Evolutionary conservation across 2,329 filamentous ascomycete species (phyloP), one percentile per base, ranked within the genome.

Genomic region (Cryphonectria nitschkei): DNA sequence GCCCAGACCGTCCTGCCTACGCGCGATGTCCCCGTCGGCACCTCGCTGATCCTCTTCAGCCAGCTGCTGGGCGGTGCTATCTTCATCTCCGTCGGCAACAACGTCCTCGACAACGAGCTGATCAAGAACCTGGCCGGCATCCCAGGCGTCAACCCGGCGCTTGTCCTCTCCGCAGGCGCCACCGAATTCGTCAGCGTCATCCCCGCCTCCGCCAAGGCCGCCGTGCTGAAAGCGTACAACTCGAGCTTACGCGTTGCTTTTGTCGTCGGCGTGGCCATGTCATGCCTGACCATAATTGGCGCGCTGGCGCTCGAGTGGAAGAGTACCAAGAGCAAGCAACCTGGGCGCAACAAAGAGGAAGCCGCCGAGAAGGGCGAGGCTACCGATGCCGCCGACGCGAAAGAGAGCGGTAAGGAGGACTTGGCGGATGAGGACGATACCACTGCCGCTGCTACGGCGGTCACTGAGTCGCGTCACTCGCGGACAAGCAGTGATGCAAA

Each of bases 261-360:
- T 76, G 86, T 88, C 72, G 87, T 92, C 11, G 85, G 84, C 1
- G 81, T 90, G 9, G 85, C 86, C 1, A 80, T 90, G 76, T 82
- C 84, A 0, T 82, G 82, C 9, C 69, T 90, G 11, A 85, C 84
- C 5, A 82, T 91, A 19, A 52, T 90, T 9, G 90, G 88, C 0
- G 83, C 85, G 0, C 75, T 84, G 0, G 80, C 82, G 8, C 85
- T 92, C 74, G 87, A 92, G 80, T 93, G 89, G 89, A 86, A 76
- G 70, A 83, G 79, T 66, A 80, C 83, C 39, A 83, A 82, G 78
- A 76, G 80, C 73, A 70, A 74, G 72, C 75, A 75, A 65, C 64
- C 41, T 1, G 43, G 46, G 13, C 64, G 52, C 46, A 68, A 65
- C 1, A 75, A 74, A n/a, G 69, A 76, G 70, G 69, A 60, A 19